phyloP scores from a whole-genome alignment of 305 asterid genomes.

The Fraxinus greggii region DNA sequence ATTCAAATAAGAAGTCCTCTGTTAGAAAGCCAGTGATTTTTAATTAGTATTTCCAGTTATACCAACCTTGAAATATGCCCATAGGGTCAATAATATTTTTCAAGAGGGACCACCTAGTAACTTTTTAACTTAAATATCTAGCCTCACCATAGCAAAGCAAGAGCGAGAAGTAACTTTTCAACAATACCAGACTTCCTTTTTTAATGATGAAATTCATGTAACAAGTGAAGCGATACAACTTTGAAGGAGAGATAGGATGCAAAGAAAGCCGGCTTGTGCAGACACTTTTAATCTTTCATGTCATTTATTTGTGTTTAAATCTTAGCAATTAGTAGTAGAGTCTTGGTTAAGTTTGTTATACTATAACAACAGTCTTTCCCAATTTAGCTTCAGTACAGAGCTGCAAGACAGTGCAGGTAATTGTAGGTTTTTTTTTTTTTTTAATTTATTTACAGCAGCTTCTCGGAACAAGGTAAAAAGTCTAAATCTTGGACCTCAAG shows the following conservation, averaged over 20 bases:
- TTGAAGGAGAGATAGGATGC: background rate
- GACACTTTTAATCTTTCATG: background rate
- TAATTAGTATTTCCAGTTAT: background rate
- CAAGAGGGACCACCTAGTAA: background rate
- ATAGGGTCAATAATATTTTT: background rate
- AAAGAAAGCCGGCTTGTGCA: background rate
- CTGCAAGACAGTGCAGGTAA: background rate
- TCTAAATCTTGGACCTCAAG: background rate
- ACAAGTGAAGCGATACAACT: background rate
- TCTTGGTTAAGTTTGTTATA: background rate
- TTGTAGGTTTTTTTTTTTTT: background rate
- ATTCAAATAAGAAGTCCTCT: background rate
- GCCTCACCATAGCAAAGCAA: background rate
- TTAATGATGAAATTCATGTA: background rate
- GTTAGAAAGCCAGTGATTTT: background rate
- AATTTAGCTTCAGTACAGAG: background rate
- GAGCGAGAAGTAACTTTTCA: background rate
- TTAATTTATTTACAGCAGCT: background rate
- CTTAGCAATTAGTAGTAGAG: background rate
- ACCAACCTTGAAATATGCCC: background rate
- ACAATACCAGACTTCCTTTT: background rate
- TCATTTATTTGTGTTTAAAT: background rate
- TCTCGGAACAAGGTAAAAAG: background rate
- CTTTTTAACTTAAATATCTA: background rate
- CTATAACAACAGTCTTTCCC: background rate